These are phyloP conservation scores for Astrothelium subdiscretum DNA, from an alignment of 495 filamentous ascomycete genomes.

Conservation along the genomic window DNA sequence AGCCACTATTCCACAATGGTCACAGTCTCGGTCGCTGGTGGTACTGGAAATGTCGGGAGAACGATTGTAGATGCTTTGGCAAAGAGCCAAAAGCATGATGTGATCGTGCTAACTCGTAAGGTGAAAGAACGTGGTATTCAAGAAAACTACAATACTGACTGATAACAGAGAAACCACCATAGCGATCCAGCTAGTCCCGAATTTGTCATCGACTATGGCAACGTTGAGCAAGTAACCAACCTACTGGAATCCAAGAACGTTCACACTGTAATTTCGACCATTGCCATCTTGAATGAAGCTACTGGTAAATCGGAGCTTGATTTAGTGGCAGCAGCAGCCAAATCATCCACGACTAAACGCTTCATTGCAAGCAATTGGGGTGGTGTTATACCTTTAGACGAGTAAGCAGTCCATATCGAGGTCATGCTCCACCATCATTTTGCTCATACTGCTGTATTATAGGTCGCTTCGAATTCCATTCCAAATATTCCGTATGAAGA, in stretches of 20 bases:
- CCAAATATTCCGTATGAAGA: constrained; percentile 2
- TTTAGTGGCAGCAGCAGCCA: constrained; percentile 40
- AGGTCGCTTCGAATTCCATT: background rate
- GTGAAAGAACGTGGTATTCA: constrained; percentile 12
- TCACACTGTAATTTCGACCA: constrained; percentile 41
- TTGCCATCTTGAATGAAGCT: constrained; percentile 25
- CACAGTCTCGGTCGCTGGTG: constrained; percentile 42
- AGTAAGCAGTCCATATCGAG: constrained; percentile 1
- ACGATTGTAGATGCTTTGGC: constrained; percentile 38
- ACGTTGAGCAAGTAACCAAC: constrained; percentile 28
- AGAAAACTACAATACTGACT: constrained; percentile 7
- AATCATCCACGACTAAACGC: constrained; percentile 32
- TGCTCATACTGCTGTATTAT: background rate
- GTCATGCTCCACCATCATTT: background rate
- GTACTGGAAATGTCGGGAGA: constrained; percentile 40
- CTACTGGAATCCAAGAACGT: constrained; percentile 36
- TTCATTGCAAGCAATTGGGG: constrained; percentile 23
- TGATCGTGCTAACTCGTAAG: constrained; percentile 36
- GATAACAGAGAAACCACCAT: constrained; percentile 9
- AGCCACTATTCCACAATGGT: constrained; percentile 25
- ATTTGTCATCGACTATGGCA: constrained; percentile 33
- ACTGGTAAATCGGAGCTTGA: constrained; percentile 20
- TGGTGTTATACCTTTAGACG: background rate
- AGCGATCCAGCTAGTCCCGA: constrained; percentile 17
- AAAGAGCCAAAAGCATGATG: constrained; percentile 28